A percentile compares a stretch with the other conserved stretches of the same genome.
Conservation (phyloP, 2,329 filamentous ascomycete genomes). For the Fusarium paranaense region DNA sequence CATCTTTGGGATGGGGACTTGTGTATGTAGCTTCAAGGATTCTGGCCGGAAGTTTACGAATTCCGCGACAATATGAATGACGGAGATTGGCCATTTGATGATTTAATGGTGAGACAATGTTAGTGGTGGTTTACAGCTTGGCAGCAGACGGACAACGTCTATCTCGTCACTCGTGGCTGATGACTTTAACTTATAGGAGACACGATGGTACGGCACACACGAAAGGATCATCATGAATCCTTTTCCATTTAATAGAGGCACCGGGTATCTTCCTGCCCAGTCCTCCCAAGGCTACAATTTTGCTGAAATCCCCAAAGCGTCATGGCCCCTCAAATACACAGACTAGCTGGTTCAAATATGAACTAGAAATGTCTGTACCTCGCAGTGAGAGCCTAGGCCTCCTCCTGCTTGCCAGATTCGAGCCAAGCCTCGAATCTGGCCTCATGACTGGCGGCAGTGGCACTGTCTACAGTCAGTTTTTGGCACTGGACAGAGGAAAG, state of each 20-base stretch:
- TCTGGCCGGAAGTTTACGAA: background rate
- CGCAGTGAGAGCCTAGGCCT: background rate
- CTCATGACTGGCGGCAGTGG: constrained; percentile 17
- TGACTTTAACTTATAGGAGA: background rate
- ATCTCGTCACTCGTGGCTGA: background rate
- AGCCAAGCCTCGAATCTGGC: constrained; percentile 30
- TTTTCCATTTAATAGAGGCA: background rate
- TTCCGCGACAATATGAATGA: background rate
- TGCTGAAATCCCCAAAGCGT: background rate
- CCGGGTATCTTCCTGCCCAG: background rate
- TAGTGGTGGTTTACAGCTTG: background rate
- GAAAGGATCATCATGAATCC: background rate
- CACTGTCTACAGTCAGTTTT: constrained; percentile 23
- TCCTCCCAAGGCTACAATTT: background rate
- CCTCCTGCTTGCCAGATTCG: background rate
- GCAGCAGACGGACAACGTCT: background rate
- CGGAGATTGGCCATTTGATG: background rate
- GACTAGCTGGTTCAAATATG: background rate
- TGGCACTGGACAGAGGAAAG: background rate
- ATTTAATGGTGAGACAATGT: background rate
- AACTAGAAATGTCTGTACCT: background rate
- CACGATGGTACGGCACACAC: background rate
- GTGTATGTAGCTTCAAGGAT: background rate
- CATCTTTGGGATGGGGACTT: background rate
- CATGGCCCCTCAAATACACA: background rate